Evolutionary conservation across 1,139 yeast species (phyloP), one percentile per base, ranked within the genome.

Genomic region (Arxiozyma telluris): DNA sequence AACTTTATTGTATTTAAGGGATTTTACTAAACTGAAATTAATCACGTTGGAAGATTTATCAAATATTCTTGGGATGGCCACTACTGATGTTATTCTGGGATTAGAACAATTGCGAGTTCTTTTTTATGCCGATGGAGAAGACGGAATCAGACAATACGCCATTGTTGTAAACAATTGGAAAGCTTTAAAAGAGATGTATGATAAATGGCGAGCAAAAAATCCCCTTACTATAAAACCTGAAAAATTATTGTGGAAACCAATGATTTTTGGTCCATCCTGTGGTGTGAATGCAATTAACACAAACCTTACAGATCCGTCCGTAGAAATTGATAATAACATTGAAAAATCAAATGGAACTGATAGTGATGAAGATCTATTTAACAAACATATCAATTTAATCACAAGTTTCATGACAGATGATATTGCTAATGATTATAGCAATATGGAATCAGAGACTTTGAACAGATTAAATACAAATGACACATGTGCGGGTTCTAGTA

Each of bases 81-180:
- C 87, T 5, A 87, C 93, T 17, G 98, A 93, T 70, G 91, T 91
- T 0, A 77, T 91, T 8, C 87, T 87, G 50, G 96, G 96, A 0
- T 73, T 93, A 30, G 98, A 93, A 66, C 86, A 84, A 56, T 70
- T 93, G 22, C 76, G 81, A 44, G 82, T 86, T 4, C 72, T 93
- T 8, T 59, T 50, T 21, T 51, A 42, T 17, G 56, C 63, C 0
- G 72, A 73, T 3, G 64, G 21, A 8, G 45, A 38, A 22, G 38
- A 45, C 15, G 39, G 41, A 7, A 22, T 43, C 2, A 48, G 15
- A 18, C 43, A 67, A 17, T 88, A 81, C 67, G 83, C 80, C 0
- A 74, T 91, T 1, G 72, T 73, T 5, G 71, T 88, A 8, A 79
- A 87, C 59, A 59, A 77, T 49, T 67, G 71, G 61, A 62, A 64